Base-by-base conservation (phyloP, 2,329 filamentous ascomycete genomes). In the Teratosphaeria pseudoeucalypti region DNA sequence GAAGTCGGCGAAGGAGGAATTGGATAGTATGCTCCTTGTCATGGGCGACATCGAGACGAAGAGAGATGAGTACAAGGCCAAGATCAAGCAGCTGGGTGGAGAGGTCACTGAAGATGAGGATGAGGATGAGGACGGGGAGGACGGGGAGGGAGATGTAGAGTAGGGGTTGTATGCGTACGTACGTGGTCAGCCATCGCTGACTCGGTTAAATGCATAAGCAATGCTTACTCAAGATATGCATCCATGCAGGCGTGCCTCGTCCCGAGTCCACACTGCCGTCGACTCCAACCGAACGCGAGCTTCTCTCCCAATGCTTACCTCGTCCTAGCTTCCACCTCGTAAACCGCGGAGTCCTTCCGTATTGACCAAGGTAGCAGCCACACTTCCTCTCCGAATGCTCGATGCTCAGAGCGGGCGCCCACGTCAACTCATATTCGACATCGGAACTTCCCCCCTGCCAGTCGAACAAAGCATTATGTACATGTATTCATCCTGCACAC, bases 21-120 rank as follows among this genome's bases (percentile, higher is more conserved):
- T 81, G 39, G 77, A 80, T 60, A 77, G 78, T 61, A 65, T 79
- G 62, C 75, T 82, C 60, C 76, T 80, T 56, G 68, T 78, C 3
- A 73, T 78, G 34, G 73, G 75, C 3, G 77, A 79, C 60, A 69
- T 80, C 27, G 75, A 79, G 67, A 74, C 77, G 60, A 78, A 79
- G 63, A 59, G 64, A 56, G 67, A 67, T 55, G 63, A 58, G 56
- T 70, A 67, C 47, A 63, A 58, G 55, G 63, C 54, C 19, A 67
- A 63, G 62, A 54, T 68, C 19, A 68, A 66, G 60, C 62, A 65
- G 56, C 55, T 66, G 52, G 70, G 69, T 32, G 69, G 68, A 14
- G 65, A 68, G 57, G 67, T 70, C n/a, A 69, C 60, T 39, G 69
- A 70, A 14, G 69, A 70, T 26, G 69, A 70, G 26, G 68, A 67